A percentile compares a stretch with the other conserved stretches of the same genome.
Conservation (phyloP, 257 asterid species). For the Nicotiana noctiflora region DNA sequence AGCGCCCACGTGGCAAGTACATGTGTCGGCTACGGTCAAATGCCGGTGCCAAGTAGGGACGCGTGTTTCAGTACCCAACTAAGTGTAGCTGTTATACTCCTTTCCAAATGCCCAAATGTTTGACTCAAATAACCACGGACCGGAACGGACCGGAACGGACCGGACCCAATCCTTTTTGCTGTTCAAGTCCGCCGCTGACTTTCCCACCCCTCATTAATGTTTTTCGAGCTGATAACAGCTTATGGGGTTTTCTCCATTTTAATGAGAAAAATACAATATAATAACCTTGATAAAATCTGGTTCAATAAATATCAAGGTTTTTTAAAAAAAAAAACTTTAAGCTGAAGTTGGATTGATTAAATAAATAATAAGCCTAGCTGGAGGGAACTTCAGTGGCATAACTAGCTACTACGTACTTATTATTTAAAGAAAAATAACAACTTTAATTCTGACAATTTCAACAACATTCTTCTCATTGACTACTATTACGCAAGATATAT, state of each 20-base stretch:
- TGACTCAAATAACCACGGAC: neutral
- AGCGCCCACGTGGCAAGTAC: constrained; percentile 51
- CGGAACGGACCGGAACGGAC: too few species aligned
- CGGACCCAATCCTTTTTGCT: neutral
- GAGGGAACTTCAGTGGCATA: neutral
- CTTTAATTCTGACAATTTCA: neutral
- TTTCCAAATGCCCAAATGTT: constrained; percentile 12
- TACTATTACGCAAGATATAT: neutral
- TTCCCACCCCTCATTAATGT: neutral
- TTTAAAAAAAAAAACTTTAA: too few species aligned
- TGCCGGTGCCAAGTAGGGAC: constrained; percentile 78
- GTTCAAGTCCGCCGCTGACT: neutral
- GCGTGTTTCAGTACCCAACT: constrained; percentile 26
- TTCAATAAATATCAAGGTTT: too few species aligned
- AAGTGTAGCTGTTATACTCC: neutral
- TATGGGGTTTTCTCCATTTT: too few species aligned
- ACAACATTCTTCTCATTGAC: constrained; percentile 10
- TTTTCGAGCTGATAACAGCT: neutral
- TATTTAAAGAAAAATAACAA: neutral
- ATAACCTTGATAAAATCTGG: too few species aligned
- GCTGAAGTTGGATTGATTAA: neutral
- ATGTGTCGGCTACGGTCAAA: constrained; percentile 63
- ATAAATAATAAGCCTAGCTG: neutral
- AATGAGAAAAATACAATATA: too few species aligned
- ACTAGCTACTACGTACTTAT: neutral